A percentile compares a stretch with the other conserved stretches of the same genome.
Evolutionary conservation across 257 asterid species (phyloP).

Genomic region (Plectranthus barbatus): DNA sequence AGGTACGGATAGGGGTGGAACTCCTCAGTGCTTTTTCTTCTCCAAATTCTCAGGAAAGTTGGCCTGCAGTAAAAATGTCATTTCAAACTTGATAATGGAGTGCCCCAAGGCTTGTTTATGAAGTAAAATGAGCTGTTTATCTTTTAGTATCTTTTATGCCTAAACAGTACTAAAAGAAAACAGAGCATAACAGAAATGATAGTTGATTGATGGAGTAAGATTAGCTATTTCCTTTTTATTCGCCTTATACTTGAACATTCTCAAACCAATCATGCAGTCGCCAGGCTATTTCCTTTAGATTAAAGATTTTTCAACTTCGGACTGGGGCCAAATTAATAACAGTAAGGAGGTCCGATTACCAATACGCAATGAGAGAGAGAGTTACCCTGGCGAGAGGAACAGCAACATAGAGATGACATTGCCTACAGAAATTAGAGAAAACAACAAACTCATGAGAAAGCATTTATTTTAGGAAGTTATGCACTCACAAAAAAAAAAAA

Average conservation of each 20-base stretch:
- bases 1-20: slow-evolving; percentile 72
- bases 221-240: neutral
- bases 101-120: neutral
- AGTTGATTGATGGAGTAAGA: neutral
- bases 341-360: neutral
- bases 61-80: slow-evolving; percentile 27
- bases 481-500: too few relatives aligned
- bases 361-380: neutral
- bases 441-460: neutral
- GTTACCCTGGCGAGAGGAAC: slow-evolving; percentile 25
- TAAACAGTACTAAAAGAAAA: neutral
- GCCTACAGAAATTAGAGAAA: slow-evolving; percentile 9
- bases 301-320: neutral
- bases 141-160: neutral
- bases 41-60: slow-evolving; percentile 35
- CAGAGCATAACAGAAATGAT: neutral
- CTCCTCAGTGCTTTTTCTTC: slow-evolving; percentile 44
- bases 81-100: neutral
- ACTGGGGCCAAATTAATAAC: too few relatives aligned
- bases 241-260: neutral
- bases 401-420: slow-evolving; percentile 23
- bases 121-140: neutral
- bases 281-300: neutral
- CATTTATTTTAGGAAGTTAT: neutral
- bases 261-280: neutral